Evolutionary conservation across 768 basidiomycete species (phyloP).

Genomic region (Guyanaporus albipodus): DNA sequence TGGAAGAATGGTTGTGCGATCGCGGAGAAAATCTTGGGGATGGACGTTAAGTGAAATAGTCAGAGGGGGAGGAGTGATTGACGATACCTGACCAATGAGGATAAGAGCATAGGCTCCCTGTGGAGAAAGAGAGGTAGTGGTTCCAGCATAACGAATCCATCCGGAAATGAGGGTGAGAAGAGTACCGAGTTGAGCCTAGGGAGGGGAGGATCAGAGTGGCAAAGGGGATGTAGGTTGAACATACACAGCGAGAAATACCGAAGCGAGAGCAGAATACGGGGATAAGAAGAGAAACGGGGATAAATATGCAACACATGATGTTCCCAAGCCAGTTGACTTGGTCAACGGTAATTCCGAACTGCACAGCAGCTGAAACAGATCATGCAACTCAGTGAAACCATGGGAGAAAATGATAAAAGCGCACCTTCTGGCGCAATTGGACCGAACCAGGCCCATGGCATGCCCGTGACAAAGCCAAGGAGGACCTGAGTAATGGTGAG

Average conservation of each 20-base stretch:
- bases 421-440: slow-evolving; percentile 71
- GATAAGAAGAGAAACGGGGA: slow-evolving; percentile 57
- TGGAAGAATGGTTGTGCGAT: slow-evolving; percentile 72
- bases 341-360: slow-evolving; percentile 66
- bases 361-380: slow-evolving; percentile 49
- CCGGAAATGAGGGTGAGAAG: slow-evolving; percentile 53
- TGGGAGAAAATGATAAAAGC: background rate
- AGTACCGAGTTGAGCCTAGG: slow-evolving; percentile 62
- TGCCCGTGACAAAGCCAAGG: slow-evolving; percentile 57
- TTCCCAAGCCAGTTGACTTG: slow-evolving; percentile 83
- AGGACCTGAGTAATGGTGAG: slow-evolving; percentile 41
- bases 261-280: slow-evolving; percentile 56
- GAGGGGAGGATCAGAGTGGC: background rate
- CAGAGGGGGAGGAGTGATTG: background rate
- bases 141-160: slow-evolving; percentile 79
- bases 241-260: slow-evolving; percentile 60
- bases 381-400: background rate
- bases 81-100: slow-evolving; percentile 62
- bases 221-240: slow-evolving; percentile 23
- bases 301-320: slow-evolving; percentile 54
- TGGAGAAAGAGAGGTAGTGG: slow-evolving; percentile 47
- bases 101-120: slow-evolving; percentile 60
- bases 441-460: slow-evolving; percentile 82
- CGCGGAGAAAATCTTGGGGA: slow-evolving; percentile 51
- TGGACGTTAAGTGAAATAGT: background rate